Evolutionary conservation across 768 basidiomycete genomes (phyloP).

Genomic region (Plicaturopsis crispa): DNA sequence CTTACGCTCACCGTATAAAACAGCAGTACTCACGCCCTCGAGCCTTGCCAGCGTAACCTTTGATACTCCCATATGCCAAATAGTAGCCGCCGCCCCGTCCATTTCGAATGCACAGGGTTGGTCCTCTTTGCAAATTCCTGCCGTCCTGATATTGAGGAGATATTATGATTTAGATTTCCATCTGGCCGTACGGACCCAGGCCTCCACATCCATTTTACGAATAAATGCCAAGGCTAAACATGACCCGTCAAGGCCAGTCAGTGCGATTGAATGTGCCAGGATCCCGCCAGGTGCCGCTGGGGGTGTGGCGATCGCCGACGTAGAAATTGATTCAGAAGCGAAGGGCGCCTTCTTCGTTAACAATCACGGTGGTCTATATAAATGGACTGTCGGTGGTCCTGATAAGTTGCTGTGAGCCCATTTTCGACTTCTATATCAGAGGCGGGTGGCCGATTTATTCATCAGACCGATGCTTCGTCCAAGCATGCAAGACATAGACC

Average conservation of each 20-base stretch:
- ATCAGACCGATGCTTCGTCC: conserved; percentile 1
- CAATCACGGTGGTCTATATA: conserved; percentile 44
- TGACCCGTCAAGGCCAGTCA: conserved; percentile 7
- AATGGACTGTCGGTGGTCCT: conserved; percentile 29
- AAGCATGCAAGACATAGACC: too few species aligned
- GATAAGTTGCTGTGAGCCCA: conserved; percentile 33
- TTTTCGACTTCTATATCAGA: too few species aligned
- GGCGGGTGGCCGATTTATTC: background rate
- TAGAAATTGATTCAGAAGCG: conserved; percentile 27
- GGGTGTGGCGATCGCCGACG: conserved; percentile 36
- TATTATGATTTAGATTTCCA: too few species aligned
- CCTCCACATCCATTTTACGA: conserved; percentile 32
- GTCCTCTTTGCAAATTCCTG: background rate
- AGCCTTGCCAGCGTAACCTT: conserved; percentile 38
- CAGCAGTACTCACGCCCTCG: conserved; percentile 30
- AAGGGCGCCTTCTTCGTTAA: conserved; percentile 37
- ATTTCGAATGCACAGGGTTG: too few species aligned
- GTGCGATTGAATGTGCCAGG: conserved; percentile 25
- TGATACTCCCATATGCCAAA: conserved; percentile 63
- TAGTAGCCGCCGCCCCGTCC: conserved; percentile 36
- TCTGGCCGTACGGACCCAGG: conserved; percentile 40
- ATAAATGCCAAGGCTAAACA: conserved; percentile 10
- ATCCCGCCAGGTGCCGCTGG: conserved; percentile 34
- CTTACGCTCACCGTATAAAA: conserved; percentile 15
- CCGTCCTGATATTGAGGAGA: background rate